Evolutionary conservation across 306 rosid genomes (phyloP).

Genomic region (Acacia melanoxylon): DNA sequence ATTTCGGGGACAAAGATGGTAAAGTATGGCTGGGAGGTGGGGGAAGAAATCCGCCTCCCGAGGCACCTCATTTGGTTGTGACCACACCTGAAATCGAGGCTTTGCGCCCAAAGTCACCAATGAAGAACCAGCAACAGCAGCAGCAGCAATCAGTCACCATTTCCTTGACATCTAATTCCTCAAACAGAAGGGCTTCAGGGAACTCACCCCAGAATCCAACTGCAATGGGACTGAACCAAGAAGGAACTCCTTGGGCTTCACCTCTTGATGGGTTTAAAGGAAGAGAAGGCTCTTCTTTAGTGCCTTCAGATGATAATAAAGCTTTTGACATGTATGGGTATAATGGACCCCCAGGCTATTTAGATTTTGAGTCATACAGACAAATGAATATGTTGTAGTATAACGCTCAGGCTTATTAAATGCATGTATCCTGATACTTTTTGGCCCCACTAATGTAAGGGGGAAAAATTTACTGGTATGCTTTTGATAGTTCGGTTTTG

Average conservation of each 20-base stretch:
- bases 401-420: slow-evolving; percentile 2
- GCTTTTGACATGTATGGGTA: slow-evolving; percentile 68
- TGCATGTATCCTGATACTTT: slow-evolving; percentile 30
- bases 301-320: slow-evolving; percentile 77
- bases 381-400: slow-evolving; percentile 74
- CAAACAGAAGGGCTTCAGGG: slow-evolving; percentile 79
- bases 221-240: slow-evolving; percentile 51
- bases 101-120: slow-evolving; percentile 95
- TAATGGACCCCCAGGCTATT: slow-evolving; percentile 57
- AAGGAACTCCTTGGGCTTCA: slow-evolving; percentile 72
- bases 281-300: slow-evolving; percentile 57
- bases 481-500: slow-evolving; percentile 4
- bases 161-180: slow-evolving; percentile 53
- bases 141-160: slow-evolving; percentile 72
- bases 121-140: slow-evolving; percentile 94
- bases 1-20: slow-evolving; percentile 90
- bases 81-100: slow-evolving; percentile 94
- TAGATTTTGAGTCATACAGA: slow-evolving; percentile 76
- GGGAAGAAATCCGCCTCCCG: slow-evolving; percentile 95
- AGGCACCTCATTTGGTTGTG: slow-evolving; percentile 93
- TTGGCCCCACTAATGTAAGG: slow-evolving; percentile 21
- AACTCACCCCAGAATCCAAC: slow-evolving; percentile 71
- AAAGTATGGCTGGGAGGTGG: slow-evolving; percentile 99
- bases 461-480: slow-evolving; percentile 20
- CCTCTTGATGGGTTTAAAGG: slow-evolving; percentile 81